Conservation (phyloP, 2,329 filamentous ascomycete species). For the Microcyclosporella mali region DNA sequence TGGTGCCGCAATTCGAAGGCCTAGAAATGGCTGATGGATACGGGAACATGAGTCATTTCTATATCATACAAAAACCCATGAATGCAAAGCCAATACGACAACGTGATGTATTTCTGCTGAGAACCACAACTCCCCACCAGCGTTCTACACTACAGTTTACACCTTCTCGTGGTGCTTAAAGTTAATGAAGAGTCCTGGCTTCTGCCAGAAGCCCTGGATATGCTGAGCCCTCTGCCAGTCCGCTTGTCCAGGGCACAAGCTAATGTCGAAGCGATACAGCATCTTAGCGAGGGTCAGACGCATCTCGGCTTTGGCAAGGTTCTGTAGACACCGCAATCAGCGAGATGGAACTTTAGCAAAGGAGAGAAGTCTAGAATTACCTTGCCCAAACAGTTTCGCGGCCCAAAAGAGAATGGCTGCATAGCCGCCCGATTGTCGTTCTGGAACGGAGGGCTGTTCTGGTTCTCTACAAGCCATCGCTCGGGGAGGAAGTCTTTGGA, state of each 20-base stretch:
- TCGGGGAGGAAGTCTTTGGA: slow-evolving; percentile 24
- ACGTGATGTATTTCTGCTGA: too few species aligned
- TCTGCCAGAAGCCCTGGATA: not conserved
- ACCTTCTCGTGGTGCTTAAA: too few species aligned
- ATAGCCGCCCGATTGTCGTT: slow-evolving; percentile 18
- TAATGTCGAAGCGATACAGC: slow-evolving; percentile 7
- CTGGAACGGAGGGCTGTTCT: slow-evolving; percentile 5
- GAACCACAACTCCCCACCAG: too few species aligned
- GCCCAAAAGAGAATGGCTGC: slow-evolving; percentile 20
- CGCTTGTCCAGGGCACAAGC: not conserved
- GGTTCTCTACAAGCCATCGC: slow-evolving; percentile 21
- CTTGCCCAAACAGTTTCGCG: slow-evolving; percentile 18
- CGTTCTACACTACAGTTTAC: too few species aligned
- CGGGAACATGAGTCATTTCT: too few species aligned
- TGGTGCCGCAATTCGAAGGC: too few species aligned
- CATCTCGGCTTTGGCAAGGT: slow-evolving; percentile 34
- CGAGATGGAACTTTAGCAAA: not conserved
- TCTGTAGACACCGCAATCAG: too few species aligned
- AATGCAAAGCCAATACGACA: too few species aligned
- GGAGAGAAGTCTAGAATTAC: not conserved
- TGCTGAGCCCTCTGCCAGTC: not conserved
- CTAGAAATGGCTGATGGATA: too few species aligned
- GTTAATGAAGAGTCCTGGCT: not conserved
- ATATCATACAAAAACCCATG: too few species aligned
- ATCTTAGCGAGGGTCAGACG: slow-evolving; percentile 24